Evolutionary conservation across 2,329 filamentous ascomycete genomes (phyloP), one percentile per base, ranked within the genome.

Genomic region (Monosporascus ibericus): DNA sequence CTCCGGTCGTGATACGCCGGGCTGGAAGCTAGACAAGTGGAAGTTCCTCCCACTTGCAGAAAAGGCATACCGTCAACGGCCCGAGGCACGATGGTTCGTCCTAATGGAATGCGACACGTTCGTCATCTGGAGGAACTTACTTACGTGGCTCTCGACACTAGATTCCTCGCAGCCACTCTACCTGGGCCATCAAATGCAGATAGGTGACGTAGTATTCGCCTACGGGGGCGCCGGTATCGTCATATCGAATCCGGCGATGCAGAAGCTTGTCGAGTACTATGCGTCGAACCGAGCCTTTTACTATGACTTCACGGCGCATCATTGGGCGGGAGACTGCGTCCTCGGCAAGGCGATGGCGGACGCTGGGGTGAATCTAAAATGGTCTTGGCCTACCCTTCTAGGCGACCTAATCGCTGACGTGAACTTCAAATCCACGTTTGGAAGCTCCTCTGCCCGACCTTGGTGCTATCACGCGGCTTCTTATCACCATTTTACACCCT

Each of bases 91-190:
- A 51, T 84, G 80, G 80, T 84, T 75, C 55, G 68, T 81, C 52
- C 84, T 84, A 61, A 74, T 82, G 47, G 80, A 83, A 58, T 75
- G 78, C 0, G 81, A 84, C 60, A 82, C 79, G 0, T 83, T 80
- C 58, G 63, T 82, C 40, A 68, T 79, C 9, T 79, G 79, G 70
- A 67, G 72, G 36, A 80, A 78, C 30, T 58, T 83, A 40, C 61
- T 82, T 17, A 66, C 71, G 24, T 84, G 78, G 78, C 70, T 84
- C 24, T 67, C 69, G 20, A 68, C 72, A 22, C 74, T 79, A 55
- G 75, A 84, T 60, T 57, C 74, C 2, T 63, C 62, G 2, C 63
- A 77, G 53, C 74, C 76, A 5, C 66, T 70, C 47, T 84, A 82
- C 60, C 71, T 81, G 30, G 80, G 78, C 44, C 78, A 77, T 34